Conservation (phyloP, 257 asterid genomes). For the Primulina eburnea region DNA sequence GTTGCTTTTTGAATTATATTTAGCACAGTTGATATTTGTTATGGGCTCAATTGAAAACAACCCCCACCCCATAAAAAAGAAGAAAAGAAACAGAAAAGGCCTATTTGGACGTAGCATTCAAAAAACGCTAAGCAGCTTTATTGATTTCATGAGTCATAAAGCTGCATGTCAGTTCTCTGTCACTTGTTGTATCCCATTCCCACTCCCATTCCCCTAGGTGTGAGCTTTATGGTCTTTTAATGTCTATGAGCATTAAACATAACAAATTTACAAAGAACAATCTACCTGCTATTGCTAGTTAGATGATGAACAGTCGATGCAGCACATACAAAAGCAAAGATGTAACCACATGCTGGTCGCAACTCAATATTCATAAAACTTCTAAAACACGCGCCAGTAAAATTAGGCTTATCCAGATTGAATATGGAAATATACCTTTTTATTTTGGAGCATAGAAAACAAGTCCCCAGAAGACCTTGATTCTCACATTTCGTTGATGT, state of each 20-base stretch:
- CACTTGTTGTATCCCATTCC: neutral
- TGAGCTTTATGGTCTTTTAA: neutral
- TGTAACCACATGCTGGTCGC: neutral
- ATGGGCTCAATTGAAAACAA: neutral
- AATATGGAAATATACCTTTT: constrained; percentile 43
- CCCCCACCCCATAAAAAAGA: neutral
- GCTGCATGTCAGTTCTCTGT: neutral
- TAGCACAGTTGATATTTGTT: neutral
- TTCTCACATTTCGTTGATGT: constrained; percentile 27
- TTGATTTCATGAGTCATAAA: neutral
- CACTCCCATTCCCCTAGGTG: neutral
- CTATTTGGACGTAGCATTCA: neutral
- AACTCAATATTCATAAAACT: neutral
- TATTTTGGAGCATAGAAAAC: constrained; percentile 50
- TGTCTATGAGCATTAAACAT: neutral
- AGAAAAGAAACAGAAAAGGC: neutral
- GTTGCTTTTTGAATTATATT: neutral
- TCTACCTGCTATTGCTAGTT: neutral
- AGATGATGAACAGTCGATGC: neutral
- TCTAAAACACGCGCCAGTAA: neutral
- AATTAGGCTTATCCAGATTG: neutral
- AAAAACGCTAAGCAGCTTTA: neutral
- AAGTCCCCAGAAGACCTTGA: constrained; percentile 32
- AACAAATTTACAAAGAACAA: neutral
- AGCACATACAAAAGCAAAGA: neutral